Base-by-base conservation (phyloP, 2,329 filamentous ascomycete genomes). In the Fusarium decemcellulare region DNA sequence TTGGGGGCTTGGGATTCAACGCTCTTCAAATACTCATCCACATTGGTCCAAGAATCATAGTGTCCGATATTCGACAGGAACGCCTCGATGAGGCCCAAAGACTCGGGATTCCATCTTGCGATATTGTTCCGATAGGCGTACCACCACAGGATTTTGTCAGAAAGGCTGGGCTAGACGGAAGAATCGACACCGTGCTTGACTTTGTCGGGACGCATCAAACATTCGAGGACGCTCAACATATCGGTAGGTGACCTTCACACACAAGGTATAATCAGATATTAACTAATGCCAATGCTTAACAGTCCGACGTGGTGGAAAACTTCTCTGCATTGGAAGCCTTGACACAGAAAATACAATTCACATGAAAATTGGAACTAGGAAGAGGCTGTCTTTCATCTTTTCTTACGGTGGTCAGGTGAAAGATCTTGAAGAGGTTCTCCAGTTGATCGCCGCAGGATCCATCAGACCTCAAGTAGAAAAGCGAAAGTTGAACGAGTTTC, bases 281-380 rank as follows among this genome's bases (percentile, higher is more conserved):
- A 23, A 23, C 18, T 23, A 23, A 23, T 12, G n/a, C 29, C 15
- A 9, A 6, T 1, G 10, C 5, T 4, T 34, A 9, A 47, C 11
- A 43, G 70, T 72, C 4, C 70, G 70, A 4, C 70, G 70, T 4
- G 70, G 70, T 0, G 79, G 79, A 1, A 80, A 79, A 23, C 63
- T 83, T 3, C 67, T 83, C 3, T 83, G 81, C 53, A 74, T 83
- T 8, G 81, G 82, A 2, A 82, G 78, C 6, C 70, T 82, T 0
- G 74, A 82, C 48, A 70, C 75, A 0, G 77, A 80, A 37, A 84
- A 84, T 50, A 79, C 77, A 1, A 59, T 83, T 10, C 75, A 82
- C 40, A 84, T 84, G 81, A 83, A 83, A 59, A 80, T 79, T 10
- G 81, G 81, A 0, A 82, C 81, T 8, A 72, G 82, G 16, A 83